Evolutionary conservation across 2,329 filamentous ascomycete species (phyloP), one percentile per base, ranked within the genome.

Genomic region (Trichoderma aggressivum): DNA sequence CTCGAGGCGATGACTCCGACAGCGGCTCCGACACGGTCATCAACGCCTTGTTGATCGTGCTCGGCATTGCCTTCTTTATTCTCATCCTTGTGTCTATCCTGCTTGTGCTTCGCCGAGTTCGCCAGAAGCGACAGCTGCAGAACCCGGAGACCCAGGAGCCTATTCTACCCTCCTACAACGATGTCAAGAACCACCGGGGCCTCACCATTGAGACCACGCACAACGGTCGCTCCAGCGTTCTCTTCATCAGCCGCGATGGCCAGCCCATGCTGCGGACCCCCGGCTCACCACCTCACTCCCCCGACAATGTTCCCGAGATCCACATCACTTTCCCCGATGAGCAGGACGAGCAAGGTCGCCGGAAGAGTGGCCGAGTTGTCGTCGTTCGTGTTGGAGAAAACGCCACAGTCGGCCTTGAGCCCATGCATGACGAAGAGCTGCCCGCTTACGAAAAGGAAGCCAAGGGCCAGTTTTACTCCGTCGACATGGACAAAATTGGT

Each of bases 301-400:
- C 92, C n/a, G 93, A 89, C 81, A 91, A 92, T 75, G 88, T 98
- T 32, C 96, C 96, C 24, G 93, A 98, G 84, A 99, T 99, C 78
- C 94, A 94, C 82, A 97, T 99, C 81, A 98, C 96, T 43, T 98
- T 99, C 85, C 96, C 96, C 18, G 93, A 97, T 77, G 96, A 98
- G 85, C 91, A 97, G 76, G 94, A 98, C 79, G 92, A 94, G 75
- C 85, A 89, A 69, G 95, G 95, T 76, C 93, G 90, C 81, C 87
- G 88, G 76, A 92, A 92, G 84, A 94, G 91, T 75, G 95, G 95
- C 39, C 90, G 94, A 36, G 94, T 98, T 65, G 92, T 99, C 26
- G 90, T 98, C 43, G 95, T 99, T 70, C 89, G 93, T 66, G 93
- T 98, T 65, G 94, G 94, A 73, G 96, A 98, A 75, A 91, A 89